Percentiles rank a stretch among this genome's conserved stretches.
phyloP scores from a whole-genome alignment of 208 protist species.

The Leishmania lainsoni region DNA sequence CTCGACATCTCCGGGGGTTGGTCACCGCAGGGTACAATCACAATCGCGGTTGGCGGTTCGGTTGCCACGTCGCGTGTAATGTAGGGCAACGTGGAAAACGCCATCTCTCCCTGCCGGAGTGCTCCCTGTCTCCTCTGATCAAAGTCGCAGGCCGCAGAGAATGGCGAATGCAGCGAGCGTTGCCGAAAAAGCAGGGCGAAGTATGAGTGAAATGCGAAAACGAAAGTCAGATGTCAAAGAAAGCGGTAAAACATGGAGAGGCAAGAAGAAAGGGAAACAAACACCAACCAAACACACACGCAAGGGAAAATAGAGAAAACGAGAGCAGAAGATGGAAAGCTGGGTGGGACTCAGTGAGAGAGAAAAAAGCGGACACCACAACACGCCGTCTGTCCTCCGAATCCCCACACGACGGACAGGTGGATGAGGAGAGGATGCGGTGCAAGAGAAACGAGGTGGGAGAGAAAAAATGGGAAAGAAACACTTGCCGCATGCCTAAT shows the following conservation, averaged over 20 bases:
- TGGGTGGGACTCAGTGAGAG: not conserved
- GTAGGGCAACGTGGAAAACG: conserved; percentile 35
- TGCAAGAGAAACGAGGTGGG: not conserved
- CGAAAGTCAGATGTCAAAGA: conserved; percentile 10
- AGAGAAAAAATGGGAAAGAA: conserved; percentile 12
- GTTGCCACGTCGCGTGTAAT: conserved; percentile 52
- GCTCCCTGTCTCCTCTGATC: not conserved
- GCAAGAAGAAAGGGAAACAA: not conserved
- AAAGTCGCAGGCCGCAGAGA: not conserved
- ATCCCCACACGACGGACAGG: not conserved
- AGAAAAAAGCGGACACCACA: not conserved
- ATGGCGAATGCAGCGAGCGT: not conserved
- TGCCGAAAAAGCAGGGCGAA: not conserved
- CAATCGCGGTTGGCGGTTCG: conserved; percentile 52
- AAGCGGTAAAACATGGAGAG: not conserved
- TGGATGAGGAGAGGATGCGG: not conserved
- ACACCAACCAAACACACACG: not conserved
- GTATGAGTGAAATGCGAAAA: conserved; percentile 6
- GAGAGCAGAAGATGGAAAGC: not conserved
- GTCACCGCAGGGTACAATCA: conserved; percentile 44
- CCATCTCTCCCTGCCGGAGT: conserved; percentile 2
- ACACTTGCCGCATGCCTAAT: not conserved
- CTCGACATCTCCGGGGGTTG: conserved; percentile 36
- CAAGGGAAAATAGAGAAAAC: not conserved
- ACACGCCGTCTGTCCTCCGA: too few species aligned